A percentile compares a stretch with the other conserved stretches of the same genome.
phyloP scores from a whole-genome alignment of 768 basidiomycete species.

The Gyrodon lividus region DNA sequence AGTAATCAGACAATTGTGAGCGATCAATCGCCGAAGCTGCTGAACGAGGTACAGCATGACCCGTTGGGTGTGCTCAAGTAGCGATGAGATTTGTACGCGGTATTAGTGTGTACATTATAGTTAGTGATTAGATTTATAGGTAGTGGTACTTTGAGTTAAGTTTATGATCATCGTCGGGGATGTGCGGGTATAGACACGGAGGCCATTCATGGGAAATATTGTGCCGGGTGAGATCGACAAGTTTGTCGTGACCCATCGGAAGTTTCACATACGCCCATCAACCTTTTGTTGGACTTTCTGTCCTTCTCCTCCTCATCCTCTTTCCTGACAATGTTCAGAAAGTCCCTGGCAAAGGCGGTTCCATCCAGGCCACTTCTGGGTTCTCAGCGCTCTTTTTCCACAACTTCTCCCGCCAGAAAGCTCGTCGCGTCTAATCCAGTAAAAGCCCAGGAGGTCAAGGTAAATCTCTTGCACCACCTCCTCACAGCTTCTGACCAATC shows the following conservation, averaged over 20 bases:
- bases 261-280: conserved; percentile 1
- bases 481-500: conserved; percentile 5
- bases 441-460: conserved; percentile 82
- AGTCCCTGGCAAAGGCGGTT: conserved; percentile 44
- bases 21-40: conserved; percentile 9
- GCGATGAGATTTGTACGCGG: not conserved
- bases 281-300: not conserved
- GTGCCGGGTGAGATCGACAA: conserved; percentile 9
- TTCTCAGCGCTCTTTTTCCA: conserved; percentile 61
- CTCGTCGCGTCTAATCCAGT: conserved; percentile 72
- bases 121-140: too few species aligned
- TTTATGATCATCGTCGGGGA: too few species aligned
- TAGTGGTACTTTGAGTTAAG: too few species aligned
- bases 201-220: conserved; percentile 22
- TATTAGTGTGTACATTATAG: not conserved
- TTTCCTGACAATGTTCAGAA: conserved; percentile 57
- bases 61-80: conserved; percentile 31
- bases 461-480: conserved; percentile 31
- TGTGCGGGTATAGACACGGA: conserved; percentile 3
- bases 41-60: conserved; percentile 24
- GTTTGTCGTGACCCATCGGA: conserved; percentile 17
- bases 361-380: conserved; percentile 44
- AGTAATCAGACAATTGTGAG: not conserved
- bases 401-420: conserved; percentile 56
- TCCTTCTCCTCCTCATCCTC: conserved; percentile 3